phyloP scores from a whole-genome alignment of 176 grass and related monocot genomes.

The Hordeum vulgare region DNA sequence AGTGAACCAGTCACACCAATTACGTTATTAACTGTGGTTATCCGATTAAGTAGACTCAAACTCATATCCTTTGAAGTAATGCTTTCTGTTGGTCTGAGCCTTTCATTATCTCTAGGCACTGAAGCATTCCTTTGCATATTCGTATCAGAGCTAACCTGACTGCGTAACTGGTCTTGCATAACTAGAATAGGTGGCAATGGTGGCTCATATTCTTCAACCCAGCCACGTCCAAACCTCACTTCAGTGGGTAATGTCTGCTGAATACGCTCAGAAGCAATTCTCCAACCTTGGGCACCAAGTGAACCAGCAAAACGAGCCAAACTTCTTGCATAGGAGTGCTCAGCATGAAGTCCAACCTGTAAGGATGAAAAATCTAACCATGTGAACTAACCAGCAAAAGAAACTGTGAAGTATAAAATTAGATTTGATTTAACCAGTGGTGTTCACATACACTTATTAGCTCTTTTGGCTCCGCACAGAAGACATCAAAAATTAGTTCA shows the following conservation, averaged over 20 bases:
- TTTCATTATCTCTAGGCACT: constrained; percentile 24
- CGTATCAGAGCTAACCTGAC: constrained; percentile 18
- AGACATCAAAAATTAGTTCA: constrained; percentile 49
- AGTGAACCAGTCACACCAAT: constrained; percentile 47
- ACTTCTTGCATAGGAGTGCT: constrained; percentile 85
- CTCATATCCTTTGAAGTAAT: constrained; percentile 36
- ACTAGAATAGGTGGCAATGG: constrained; percentile 47
- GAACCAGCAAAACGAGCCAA: constrained; percentile 80
- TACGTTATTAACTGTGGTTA: constrained; percentile 18
- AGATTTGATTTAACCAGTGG: constrained; percentile 25
- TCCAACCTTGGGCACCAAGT: constrained; percentile 73
- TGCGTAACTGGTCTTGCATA: constrained; percentile 35
- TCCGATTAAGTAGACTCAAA: constrained; percentile 28
- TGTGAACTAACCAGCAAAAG: constrained; percentile 16
- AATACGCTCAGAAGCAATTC: constrained; percentile 77
- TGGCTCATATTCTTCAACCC: constrained; percentile 89
- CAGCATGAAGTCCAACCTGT: constrained; percentile 74
- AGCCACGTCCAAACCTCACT: constrained; percentile 85
- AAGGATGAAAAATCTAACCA: constrained; percentile 23
- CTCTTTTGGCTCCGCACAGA: constrained; percentile 48
- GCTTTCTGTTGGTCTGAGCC: constrained; percentile 28
- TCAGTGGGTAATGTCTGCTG: constrained; percentile 64
- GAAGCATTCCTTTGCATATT: constrained; percentile 30
- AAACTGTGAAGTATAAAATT: background rate
- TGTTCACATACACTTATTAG: constrained; percentile 63